phyloP scores from a whole-genome alignment of 2,329 filamentous ascomycete species.

The Domatiomyces globalis region DNA sequence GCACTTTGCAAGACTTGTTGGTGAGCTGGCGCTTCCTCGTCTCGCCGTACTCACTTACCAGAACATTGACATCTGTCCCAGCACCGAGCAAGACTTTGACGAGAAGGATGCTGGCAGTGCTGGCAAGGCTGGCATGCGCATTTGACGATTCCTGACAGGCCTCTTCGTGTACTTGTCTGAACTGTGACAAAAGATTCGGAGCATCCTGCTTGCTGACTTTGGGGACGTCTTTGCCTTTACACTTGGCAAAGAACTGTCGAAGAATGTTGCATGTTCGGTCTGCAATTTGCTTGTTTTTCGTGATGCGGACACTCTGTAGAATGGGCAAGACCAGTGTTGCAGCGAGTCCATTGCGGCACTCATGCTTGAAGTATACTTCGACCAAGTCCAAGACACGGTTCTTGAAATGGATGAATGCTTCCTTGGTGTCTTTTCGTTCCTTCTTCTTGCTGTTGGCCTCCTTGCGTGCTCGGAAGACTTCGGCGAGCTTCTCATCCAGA shows the following conservation, averaged over 20 bases:
- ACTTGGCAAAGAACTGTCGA: slow-evolving; percentile 55
- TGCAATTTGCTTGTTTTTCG: slow-evolving; percentile 58
- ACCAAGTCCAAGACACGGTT: slow-evolving; percentile 80
- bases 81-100: slow-evolving; percentile 36
- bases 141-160: slow-evolving; percentile 43
- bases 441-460: slow-evolving; percentile 51
- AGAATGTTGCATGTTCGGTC: slow-evolving; percentile 61
- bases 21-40: slow-evolving; percentile 48
- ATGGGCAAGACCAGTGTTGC: slow-evolving; percentile 62
- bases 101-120: slow-evolving; percentile 38
- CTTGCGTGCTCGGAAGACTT: slow-evolving; percentile 68
- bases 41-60: slow-evolving; percentile 36
- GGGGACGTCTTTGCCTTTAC: slow-evolving; percentile 34
- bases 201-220: slow-evolving; percentile 23
- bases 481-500: slow-evolving; percentile 66
- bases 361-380: slow-evolving; percentile 68
- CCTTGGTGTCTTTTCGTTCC: slow-evolving; percentile 73
- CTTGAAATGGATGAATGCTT: slow-evolving; percentile 88
- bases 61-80: slow-evolving; percentile 39
- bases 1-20: slow-evolving; percentile 44
- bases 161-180: slow-evolving; percentile 56
- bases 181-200: slow-evolving; percentile 21
- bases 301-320: slow-evolving; percentile 61
- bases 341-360: slow-evolving; percentile 52
- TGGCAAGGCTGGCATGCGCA: slow-evolving; percentile 60